Evolutionary conservation across 257 asterid genomes (phyloP).

Genomic region (Echites panduratus): DNA sequence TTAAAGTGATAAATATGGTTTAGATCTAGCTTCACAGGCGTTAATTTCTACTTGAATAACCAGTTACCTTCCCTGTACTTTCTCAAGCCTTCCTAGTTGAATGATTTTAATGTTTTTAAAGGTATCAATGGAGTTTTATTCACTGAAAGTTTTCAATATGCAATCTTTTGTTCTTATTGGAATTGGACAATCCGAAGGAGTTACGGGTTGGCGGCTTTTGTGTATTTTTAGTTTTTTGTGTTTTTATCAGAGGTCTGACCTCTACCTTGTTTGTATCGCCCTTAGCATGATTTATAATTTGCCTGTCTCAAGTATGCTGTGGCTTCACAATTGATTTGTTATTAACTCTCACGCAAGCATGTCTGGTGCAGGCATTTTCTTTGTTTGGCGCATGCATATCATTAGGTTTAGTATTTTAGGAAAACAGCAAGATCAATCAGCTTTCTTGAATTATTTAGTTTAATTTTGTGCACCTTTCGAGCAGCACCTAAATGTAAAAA

Average conservation of each 20-base stretch:
- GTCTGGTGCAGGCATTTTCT: background rate
- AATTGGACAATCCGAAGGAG: background rate
- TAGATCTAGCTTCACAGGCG: background rate
- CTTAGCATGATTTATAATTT: background rate
- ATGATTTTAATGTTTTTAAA: background rate
- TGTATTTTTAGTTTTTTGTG: background rate
- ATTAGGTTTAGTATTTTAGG: too few relatives aligned
- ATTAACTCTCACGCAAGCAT: too few relatives aligned
- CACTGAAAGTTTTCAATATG: background rate
- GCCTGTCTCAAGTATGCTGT: background rate
- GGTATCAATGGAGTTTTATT: background rate
- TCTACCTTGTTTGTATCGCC: background rate
- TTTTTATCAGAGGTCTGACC: background rate
- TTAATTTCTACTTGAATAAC: background rate
- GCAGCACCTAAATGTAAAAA: background rate
- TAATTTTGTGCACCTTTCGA: background rate
- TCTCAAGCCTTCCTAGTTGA: background rate
- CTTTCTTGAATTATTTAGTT: background rate
- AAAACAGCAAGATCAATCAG: background rate
- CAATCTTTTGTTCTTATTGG: background rate
- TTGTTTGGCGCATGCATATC: too few relatives aligned
- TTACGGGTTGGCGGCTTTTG: background rate
- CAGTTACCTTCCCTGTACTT: background rate
- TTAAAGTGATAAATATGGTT: background rate
- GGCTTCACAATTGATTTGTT: background rate